These are phyloP conservation scores for Kwoniella shivajii DNA, from an alignment of 1,284 basidiomycete species.

Conservation along the genomic window DNA sequence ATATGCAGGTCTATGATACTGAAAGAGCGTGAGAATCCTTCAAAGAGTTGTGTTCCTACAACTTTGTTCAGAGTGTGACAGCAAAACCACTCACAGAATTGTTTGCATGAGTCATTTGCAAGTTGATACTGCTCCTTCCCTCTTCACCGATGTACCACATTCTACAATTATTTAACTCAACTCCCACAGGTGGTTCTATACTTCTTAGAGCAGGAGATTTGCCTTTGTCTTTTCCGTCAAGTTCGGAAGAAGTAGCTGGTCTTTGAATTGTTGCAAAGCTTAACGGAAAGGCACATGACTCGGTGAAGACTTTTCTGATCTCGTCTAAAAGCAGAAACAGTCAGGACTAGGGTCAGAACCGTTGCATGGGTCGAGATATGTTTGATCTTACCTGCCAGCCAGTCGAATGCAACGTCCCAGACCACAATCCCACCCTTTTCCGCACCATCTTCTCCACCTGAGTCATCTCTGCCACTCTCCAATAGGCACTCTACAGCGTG, in stretches of 20 bases:
- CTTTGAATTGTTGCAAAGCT: conserved; percentile 39
- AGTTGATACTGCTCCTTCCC: conserved; percentile 77
- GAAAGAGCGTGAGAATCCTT: too few relatives aligned
- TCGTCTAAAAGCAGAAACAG: conserved; percentile 22
- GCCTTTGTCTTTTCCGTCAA: conserved; percentile 17
- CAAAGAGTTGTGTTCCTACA: too few relatives aligned
- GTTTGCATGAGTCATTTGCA: conserved; percentile 74
- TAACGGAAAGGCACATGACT: conserved; percentile 22
- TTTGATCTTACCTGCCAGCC: conserved; percentile 62
- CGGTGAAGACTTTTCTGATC: conserved; percentile 27
- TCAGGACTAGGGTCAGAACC: too few relatives aligned
- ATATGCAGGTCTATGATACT: neutral
- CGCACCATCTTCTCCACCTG: conserved; percentile 13
- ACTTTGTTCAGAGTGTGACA: conserved; percentile 1
- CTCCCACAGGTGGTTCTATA: conserved; percentile 42
- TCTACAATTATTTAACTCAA: conserved; percentile 48
- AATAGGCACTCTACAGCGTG: conserved; percentile 32
- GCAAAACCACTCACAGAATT: conserved; percentile 57
- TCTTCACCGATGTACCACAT: conserved; percentile 85
- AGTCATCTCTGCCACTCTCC: conserved; percentile 29
- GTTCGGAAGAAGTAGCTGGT: conserved; percentile 14
- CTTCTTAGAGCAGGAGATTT: conserved; percentile 44
- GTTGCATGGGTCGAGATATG: too few relatives aligned
- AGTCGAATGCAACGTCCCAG: conserved; percentile 81
- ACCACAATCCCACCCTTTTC: conserved; percentile 61